Base-by-base conservation (phyloP, 1,284 basidiomycete genomes). In the Stygiomarasmius scandens region DNA sequence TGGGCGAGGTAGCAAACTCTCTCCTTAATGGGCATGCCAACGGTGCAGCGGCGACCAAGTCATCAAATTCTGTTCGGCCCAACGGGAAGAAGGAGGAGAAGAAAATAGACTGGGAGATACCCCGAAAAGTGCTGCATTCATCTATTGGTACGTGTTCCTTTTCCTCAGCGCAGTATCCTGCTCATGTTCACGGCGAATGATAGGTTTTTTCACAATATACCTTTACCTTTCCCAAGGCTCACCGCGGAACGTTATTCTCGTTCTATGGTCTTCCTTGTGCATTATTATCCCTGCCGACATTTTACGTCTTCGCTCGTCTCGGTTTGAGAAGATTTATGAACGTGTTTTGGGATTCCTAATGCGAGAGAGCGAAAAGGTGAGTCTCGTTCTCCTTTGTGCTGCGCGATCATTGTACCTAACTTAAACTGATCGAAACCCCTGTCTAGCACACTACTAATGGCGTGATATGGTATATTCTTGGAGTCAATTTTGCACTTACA, bases 391-490 rank as follows among this genome's bases (percentile, higher is more conserved):
- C 27, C 14, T 38, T 44, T 45, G 38, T 14, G 12, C 29, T 11
- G 11, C 4, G 34, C 41, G 14, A 8, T 43, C 29, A 38, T 14
- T 27, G 14, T 11, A 53, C 34, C 50, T 29, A 27, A 24, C 44
- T 32, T 12, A n/a, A 2, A 19, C 32, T 34, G 14, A 34, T 34
- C 32, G 32, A 34, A 34, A 4, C 32, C 32, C 32, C 32, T 34
- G 8, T 34, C 32, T 45, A 90, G 87, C 79, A 83, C 68, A 77
- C 82, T 46, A 82, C 87, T 14, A 95, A 95, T 67, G 96, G 96
- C 2, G 94, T 96, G 27, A 87, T 98, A 46, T 98, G 94, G 93
- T 99, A 98, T 71, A 88, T 98, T 54, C 74, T 96, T 29, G 96
- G 96, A 19, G 94, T 94, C 63, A 86, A 95, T 61, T 85, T 89